Evolutionary conservation across 371 early-diverging fungal species (phyloP), one percentile per base, ranked within the genome.

Genomic region (Mucor ambiguus): DNA sequence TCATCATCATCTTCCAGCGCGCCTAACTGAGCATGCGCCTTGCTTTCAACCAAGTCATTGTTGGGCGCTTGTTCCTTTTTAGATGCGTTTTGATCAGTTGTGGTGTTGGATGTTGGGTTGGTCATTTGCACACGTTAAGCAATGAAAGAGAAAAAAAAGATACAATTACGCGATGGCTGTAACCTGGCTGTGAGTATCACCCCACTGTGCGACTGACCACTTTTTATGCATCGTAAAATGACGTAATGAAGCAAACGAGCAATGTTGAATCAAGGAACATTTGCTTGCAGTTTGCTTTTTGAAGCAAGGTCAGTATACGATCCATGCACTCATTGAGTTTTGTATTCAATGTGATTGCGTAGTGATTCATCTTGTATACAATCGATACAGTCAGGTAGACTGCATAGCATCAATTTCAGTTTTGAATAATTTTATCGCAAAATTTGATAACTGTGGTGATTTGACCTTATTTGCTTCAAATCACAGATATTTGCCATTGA

Each of bases 1-100:
- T 95, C 95, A 67, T 94, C 94, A 81, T 95, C 95, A 62, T 94
- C 95, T 71, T 93, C 95, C 52, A 94, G 79, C n/a, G 85, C 85
- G 33, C 85, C 86, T 16, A 90, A 67, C 54, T 87, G 83, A 26
- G 88, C 84, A 44, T 44, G 18, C 4, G 44, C n/a, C 22, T 69
- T 37, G 9, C 66, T 68, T 56, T 78, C 75, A 35, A 70, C 62
- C 52, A 66, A 33, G 10, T 69, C 56, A 16, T 74, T 73, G 60
- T 66, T 69, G n/a, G 55, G 20, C 20, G 29, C 41, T 44, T 60
- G 16, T 4, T 60, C 60, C 30, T 43, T 20, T 52, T 52, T 52
- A 7, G 44, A 44, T 9, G 44, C 20, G 20, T 44, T 9, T 44
- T 44, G 18, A 20, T 44, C 20, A 44, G 44, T 37, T 8, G n/a